Evolutionary conservation across 2,329 filamentous ascomycete species (phyloP).

Genomic region (Aspergillus eucalypticola): DNA sequence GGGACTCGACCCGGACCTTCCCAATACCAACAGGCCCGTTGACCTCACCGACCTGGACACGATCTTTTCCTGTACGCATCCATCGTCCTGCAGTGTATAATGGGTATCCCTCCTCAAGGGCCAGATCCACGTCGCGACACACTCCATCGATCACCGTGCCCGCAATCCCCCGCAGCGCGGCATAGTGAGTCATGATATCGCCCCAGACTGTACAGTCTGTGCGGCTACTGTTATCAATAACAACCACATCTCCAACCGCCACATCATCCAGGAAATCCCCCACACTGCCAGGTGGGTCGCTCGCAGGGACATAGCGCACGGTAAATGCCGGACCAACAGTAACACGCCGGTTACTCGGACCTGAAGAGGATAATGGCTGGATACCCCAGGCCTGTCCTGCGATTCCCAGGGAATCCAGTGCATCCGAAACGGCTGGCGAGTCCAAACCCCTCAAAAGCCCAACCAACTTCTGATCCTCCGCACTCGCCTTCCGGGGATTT

Average conservation of each 20-base stretch:
- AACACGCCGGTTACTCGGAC: conserved; percentile 22
- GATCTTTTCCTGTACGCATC: conserved; percentile 38
- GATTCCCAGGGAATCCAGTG: conserved; percentile 25
- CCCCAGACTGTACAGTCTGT: conserved; percentile 41
- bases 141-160: conserved; percentile 38
- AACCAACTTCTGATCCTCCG: conserved; percentile 20
- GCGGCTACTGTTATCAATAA: conserved; percentile 38
- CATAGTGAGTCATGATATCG: conserved; percentile 41
- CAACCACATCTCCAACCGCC: conserved; percentile 31
- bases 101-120: conserved; percentile 31
- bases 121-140: conserved; percentile 35
- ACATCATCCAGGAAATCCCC: conserved; percentile 38
- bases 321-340: conserved; percentile 38
- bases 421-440: conserved; percentile 22
- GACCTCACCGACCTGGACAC: conserved; percentile 33
- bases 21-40: conserved; percentile 33
- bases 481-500: conserved; percentile 12
- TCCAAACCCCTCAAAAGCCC: conserved; percentile 20
- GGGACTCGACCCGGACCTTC: conserved; percentile 27
- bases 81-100: conserved; percentile 35
- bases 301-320: conserved; percentile 31
- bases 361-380: conserved; percentile 21
- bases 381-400: conserved; percentile 20
- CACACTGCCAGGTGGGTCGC: conserved; percentile 27
- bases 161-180: conserved; percentile 30